These are phyloP conservation scores for Magnolia kwangsiensis DNA, from an alignment of 164 flowering plant species.

Conservation along the genomic window DNA sequence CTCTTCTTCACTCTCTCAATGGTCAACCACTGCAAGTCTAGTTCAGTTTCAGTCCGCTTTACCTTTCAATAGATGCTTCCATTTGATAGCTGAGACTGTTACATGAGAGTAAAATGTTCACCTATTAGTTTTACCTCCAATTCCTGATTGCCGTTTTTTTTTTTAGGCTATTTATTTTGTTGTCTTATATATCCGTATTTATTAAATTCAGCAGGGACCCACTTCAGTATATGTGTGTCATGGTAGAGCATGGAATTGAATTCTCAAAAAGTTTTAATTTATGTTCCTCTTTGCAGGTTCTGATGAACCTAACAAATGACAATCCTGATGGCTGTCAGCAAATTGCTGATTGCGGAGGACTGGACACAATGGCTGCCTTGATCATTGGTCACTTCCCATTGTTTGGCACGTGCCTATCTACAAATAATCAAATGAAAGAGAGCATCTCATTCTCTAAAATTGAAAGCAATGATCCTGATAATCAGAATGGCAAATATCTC, in stretches of 20 bases:
- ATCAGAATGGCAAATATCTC: slow-evolving; percentile 43
- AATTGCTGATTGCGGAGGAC: slow-evolving; percentile 82
- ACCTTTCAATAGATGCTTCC: too few species aligned
- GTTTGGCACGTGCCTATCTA: slow-evolving; percentile 38
- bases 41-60: too few species aligned
- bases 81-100: not conserved
- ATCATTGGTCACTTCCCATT: slow-evolving; percentile 80
- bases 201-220: not conserved
- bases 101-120: not conserved
- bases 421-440: slow-evolving; percentile 20
- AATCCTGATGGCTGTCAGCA: slow-evolving; percentile 86
- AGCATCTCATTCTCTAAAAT: slow-evolving; percentile 18
- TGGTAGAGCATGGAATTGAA: not conserved
- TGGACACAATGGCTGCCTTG: slow-evolving; percentile 71
- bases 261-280: not conserved
- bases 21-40: too few species aligned
- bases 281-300: slow-evolving; percentile 53
- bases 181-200: not conserved
- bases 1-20: too few species aligned
- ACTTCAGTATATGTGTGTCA: not conserved
- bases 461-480: slow-evolving; percentile 18
- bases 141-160: too few species aligned
- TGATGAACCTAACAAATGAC: slow-evolving; percentile 96
- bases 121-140: not conserved
- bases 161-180: not conserved